Evolutionary conservation across 768 basidiomycete genomes (phyloP), one percentile per base, ranked within the genome.

Genomic region (Leucogyrophana mollusca): DNA sequence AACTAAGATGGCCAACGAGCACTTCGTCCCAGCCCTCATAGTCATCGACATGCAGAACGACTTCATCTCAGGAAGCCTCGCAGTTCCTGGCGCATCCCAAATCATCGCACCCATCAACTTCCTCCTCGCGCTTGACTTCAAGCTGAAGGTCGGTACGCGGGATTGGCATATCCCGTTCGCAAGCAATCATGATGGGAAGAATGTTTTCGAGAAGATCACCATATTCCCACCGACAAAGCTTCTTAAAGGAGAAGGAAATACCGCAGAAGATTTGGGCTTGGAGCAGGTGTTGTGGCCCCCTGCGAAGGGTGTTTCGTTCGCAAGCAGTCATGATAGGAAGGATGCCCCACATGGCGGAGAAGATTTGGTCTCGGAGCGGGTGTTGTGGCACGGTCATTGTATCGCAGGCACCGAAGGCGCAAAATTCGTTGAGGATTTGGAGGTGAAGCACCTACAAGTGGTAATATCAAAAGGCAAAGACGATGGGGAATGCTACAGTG

Each of bases 11-110:
- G 35, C 35, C 35, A 16, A 6, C 20, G 20, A 16, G 16, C 9
- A 6, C 7, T 64, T 71, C 51, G 60, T 57, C 2, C 74, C 76
- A 24, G 88, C 83, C 1, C 72, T 91, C 17, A 57, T 90, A 42
- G 75, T 91, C 45, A 69, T 92, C 30, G 90, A 93, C 59, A 76
- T 90, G 63, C 91, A 94, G 61, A 78, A 88, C 58, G 91, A 94
- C 62, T 94, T 94, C 56, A 77, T 91, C 21, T 62, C 68, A 16
- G 91, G 90, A 3, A 75, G 82, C 4, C 78, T 94, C 30, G 82
- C 89, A 2, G 87, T 90, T 10, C 69, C 78, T 2, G 73, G 71
- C 16, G 90, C 80, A 0, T 67, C 73, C 23, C 66, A 70, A 4
- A 81, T 90, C 46, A 64, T 92, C 41, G 70, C 73, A 0, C 59